phyloP scores from a whole-genome alignment of 768 basidiomycete species.

The Saitozyma sp. region DNA sequence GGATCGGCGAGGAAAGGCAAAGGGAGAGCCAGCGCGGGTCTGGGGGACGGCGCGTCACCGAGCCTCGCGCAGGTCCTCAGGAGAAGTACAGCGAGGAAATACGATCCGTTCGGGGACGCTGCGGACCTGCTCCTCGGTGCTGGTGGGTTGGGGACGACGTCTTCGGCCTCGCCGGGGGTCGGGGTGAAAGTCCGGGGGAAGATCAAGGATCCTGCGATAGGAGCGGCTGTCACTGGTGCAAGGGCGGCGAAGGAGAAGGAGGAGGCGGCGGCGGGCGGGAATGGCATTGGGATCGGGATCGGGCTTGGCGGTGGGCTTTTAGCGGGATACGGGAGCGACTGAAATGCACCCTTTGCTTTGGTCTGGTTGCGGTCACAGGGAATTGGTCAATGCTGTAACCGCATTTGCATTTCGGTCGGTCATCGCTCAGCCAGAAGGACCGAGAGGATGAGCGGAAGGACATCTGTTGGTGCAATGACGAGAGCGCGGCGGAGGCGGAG shows the following conservation, averaged over 20 bases:
- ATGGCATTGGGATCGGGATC: not conserved
- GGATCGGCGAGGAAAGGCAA: conserved; percentile 12
- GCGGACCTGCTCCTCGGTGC: conserved; percentile 11
- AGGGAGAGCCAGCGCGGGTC: conserved; percentile 13
- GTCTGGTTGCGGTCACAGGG: too few species aligned
- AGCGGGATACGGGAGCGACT: conserved; percentile 47
- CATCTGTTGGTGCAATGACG: too few species aligned
- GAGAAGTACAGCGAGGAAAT: conserved; percentile 40
- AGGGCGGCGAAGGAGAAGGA: conserved; percentile 7
- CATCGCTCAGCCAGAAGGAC: too few species aligned
- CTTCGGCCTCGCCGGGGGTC: not conserved
- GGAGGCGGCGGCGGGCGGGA: not conserved
- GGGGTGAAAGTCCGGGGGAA: conserved; percentile 15
- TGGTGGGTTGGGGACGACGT: not conserved
- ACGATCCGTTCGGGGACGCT: conserved; percentile 39
- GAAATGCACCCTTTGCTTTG: not conserved
- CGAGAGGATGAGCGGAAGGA: too few species aligned
- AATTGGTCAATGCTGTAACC: too few species aligned
- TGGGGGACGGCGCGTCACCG: conserved; percentile 8
- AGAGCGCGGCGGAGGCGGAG: too few species aligned
- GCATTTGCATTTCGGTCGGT: too few species aligned
- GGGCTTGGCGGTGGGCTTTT: conserved; percentile 26
- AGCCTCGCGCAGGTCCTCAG: conserved; percentile 28
- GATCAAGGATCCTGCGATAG: conserved; percentile 24
- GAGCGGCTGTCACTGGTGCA: conserved; percentile 3